A percentile compares a stretch with the other conserved stretches of the same genome.
Conservation (phyloP, 2,329 filamentous ascomycete species). For the Alternaria conjuncta region DNA sequence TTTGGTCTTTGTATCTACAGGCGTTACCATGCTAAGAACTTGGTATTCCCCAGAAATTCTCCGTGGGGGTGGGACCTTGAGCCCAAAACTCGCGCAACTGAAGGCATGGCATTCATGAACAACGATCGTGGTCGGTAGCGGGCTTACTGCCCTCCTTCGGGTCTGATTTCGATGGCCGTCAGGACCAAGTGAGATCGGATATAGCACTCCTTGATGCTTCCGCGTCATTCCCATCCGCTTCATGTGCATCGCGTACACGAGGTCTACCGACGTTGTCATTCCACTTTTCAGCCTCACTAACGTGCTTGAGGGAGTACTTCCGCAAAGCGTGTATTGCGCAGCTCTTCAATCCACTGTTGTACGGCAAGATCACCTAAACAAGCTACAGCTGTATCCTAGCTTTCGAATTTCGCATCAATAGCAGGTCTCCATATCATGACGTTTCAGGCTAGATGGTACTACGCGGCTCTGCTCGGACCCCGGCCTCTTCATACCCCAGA, state of each 20-base stretch:
- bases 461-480: constrained; percentile 5
- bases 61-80: neutral
- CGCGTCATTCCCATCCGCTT: neutral
- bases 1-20: neutral
- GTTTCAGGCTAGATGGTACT: neutral
- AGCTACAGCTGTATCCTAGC: neutral
- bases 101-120: no score
- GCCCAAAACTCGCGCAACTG: neutral
- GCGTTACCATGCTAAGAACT: neutral
- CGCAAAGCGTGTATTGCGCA: neutral
- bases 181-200: neutral
- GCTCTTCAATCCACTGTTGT: neutral
- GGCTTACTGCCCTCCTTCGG: neutral
- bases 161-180: neutral
- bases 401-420: constrained; percentile 13
- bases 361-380: neutral
- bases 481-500: neutral
- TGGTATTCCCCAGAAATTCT: neutral
- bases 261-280: neutral
- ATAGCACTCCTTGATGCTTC: neutral
- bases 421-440: constrained; percentile 3
- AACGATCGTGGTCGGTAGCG: neutral
- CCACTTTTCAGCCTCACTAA: neutral
- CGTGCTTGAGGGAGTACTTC: neutral
- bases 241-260: neutral